These are phyloP conservation scores for Neurospora sublineolata DNA, from an alignment of 495 filamentous ascomycete genomes.

Conservation along the genomic window DNA sequence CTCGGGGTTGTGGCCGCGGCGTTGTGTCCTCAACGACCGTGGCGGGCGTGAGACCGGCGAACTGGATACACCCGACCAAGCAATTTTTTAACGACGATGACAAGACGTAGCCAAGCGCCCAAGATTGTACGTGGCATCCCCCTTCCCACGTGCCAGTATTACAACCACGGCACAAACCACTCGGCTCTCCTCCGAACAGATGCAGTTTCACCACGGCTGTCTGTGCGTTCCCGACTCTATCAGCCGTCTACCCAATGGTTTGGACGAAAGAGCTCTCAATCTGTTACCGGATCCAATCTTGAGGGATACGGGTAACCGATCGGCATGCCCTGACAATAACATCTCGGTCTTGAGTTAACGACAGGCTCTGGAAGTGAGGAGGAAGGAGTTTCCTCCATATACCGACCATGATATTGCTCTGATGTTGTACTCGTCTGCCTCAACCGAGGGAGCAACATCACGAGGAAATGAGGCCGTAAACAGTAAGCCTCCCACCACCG, in stretches of 20 bases:
- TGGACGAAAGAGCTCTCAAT: background rate
- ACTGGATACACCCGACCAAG: background rate
- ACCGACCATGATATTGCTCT: background rate
- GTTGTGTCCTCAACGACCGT: background rate
- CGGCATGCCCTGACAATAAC: background rate
- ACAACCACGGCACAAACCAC: background rate
- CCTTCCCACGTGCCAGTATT: background rate
- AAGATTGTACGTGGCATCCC: background rate
- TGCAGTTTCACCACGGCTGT: background rate
- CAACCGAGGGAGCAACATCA: background rate
- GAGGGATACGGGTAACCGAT: background rate
- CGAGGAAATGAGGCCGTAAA: background rate
- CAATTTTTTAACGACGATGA: background rate
- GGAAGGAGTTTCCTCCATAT: background rate
- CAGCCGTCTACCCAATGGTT: background rate
- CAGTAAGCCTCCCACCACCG: background rate
- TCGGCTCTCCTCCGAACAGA: background rate
- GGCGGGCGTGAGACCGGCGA: background rate
- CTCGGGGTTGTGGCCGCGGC: background rate
- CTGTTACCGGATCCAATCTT: background rate
- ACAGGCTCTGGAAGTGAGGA: background rate
- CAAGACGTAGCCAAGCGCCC: background rate
- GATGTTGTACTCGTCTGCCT: background rate
- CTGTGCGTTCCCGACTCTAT: background rate
- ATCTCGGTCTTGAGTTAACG: background rate